Evolutionary conservation across 148 eudicot genomes (phyloP).

Genomic region (Chenopodium suecicum): DNA sequence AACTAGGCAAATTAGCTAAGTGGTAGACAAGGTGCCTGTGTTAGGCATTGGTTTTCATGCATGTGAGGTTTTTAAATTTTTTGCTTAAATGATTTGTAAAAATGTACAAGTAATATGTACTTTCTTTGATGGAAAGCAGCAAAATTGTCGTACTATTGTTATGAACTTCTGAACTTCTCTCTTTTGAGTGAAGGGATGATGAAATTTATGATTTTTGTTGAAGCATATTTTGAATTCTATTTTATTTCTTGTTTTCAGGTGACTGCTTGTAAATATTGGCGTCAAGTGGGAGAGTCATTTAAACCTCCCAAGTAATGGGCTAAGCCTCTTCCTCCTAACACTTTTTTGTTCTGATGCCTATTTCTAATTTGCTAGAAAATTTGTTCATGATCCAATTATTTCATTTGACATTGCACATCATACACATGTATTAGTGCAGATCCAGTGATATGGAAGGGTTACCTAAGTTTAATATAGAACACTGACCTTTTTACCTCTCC

Average conservation of each 20-base stretch:
- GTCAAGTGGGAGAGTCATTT: conserved; percentile 91
- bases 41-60: neutral
- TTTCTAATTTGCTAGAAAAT: neutral
- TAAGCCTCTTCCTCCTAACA: neutral
- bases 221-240: conserved; percentile 8
- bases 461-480: neutral
- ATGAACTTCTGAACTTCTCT: neutral
- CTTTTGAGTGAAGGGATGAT: neutral
- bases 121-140: neutral
- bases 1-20: neutral
- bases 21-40: neutral
- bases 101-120: neutral
- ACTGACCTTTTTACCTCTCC: no score
- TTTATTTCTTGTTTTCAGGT: conserved; percentile 42
- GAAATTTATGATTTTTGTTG: neutral
- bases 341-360: neutral
- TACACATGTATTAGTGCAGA: neutral
- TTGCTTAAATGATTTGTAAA: neutral
- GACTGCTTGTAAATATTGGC: conserved; percentile 81
- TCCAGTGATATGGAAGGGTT: neutral
- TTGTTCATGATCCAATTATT: neutral
- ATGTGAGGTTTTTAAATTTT: neutral
- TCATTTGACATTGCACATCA: neutral
- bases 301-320: conserved; percentile 76
- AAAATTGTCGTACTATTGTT: neutral